Conservation (phyloP, 805 yeast genomes). For the Monosporozyma unispora region DNA sequence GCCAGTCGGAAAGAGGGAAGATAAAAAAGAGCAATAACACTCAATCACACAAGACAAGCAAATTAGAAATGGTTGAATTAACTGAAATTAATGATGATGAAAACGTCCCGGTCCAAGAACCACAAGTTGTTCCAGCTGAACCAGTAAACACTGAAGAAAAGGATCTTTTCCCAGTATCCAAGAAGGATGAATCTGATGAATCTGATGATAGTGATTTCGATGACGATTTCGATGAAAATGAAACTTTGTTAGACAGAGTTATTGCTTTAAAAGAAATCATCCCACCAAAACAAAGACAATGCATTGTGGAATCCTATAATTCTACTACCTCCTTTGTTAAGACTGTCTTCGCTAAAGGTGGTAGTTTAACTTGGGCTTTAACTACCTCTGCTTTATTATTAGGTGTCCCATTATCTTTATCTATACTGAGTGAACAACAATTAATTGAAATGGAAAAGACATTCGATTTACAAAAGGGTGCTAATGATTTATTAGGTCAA, state of each 20-base stretch:
- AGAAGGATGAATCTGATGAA: constrained; percentile 31
- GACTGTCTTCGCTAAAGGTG: constrained; percentile 49
- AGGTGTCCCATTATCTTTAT: constrained; percentile 87
- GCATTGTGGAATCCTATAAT: constrained; percentile 29
- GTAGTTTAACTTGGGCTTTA: constrained; percentile 73
- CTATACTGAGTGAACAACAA: constrained; percentile 88
- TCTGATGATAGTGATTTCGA: constrained; percentile 41
- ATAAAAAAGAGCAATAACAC: background rate
- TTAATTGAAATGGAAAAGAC: constrained; percentile 90
- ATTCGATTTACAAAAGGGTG: constrained; percentile 70
- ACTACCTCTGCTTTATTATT: constrained; percentile 76
- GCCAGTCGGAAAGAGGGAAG: background rate
- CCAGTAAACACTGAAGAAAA: constrained; percentile 59
- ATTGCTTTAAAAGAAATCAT: constrained; percentile 86
- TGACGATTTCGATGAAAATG: constrained; percentile 70
- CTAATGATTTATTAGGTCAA: constrained; percentile 64
- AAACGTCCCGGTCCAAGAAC: constrained; percentile 10
- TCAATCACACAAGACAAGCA: background rate
- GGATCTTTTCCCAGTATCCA: constrained; percentile 28
- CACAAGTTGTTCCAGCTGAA: constrained; percentile 25
- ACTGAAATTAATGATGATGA: constrained; percentile 28
- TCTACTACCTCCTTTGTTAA: constrained; percentile 35
- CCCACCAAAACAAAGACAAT: constrained; percentile 75
- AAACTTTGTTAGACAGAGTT: constrained; percentile 78
- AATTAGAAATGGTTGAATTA: constrained; percentile 28